Evolutionary conservation across 2,329 filamentous ascomycete genomes (phyloP), one percentile per base, ranked within the genome.

Genomic region (Passalora sequoiae): DNA sequence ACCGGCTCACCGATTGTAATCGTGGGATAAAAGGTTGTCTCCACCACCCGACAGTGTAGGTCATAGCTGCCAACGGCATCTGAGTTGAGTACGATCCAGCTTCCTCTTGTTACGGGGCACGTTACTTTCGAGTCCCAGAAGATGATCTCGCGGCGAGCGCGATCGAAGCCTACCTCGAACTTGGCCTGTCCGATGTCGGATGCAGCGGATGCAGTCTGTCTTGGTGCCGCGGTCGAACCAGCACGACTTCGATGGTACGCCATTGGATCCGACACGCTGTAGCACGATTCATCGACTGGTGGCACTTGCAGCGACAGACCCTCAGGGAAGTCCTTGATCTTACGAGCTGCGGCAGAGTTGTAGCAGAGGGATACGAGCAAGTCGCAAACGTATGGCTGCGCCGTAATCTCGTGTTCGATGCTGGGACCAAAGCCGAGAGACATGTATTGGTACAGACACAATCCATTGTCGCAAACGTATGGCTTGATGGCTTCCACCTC

Each of bases 371-470:
- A 89, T 35, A 94, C 67, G 1, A 96, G 74, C 2, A 96, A 72
- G 60, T 96, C 89, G 9, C 94, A 85, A 1, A 94, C 87, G 43
- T 81, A 79, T 1, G 88, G 86, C 59, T 89, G 85, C 9, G 78
- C 77, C 19, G 84, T 59, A 16, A 96, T 84, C 59, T 95, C 88
- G 60, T 89, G 81, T 61, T 96, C 89, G 43, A 94, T 80, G 55
- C 80, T 88, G 1, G 86, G 84, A 0, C 89, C 89, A 57, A 95
- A 83, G 0, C 87, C 88, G n/a, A 94, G 71, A 12, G 78, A 74
- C 74, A 94, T 85, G 66, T 92, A 94, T 60, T 96, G 89, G 58
- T 86, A 94, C 3, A 94, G 69, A 58, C 89, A 96, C 3, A 96
- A 71, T 1, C 75, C 71, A 9, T 78, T 75, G 16, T 78, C 77